Percentiles rank a stretch among this genome's conserved stretches.
These are phyloP conservation scores for Aspergillus hancockii DNA, from an alignment of 495 filamentous ascomycete species.

Conservation along the genomic window DNA sequence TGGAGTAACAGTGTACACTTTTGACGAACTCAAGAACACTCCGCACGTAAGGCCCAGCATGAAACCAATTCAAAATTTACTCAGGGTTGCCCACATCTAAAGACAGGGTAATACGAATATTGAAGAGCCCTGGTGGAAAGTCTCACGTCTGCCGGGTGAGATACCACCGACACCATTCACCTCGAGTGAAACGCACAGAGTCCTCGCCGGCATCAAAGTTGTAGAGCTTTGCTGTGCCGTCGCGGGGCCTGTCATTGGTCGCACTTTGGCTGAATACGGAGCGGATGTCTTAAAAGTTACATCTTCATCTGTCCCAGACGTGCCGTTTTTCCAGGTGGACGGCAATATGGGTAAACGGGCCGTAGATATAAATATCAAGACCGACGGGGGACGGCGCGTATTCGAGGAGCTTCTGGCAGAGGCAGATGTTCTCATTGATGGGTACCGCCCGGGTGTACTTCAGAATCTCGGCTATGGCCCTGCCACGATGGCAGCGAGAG, in stretches of 20 bases:
- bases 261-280: constrained; percentile 58
- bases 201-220: constrained; percentile 27
- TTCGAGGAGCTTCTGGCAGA: not conserved
- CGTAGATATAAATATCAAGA: constrained; percentile 44
- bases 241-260: constrained; percentile 51
- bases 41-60: no score
- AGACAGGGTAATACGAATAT: no score
- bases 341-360: constrained; percentile 58
- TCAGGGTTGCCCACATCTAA: no score
- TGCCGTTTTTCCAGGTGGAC: constrained; percentile 67
- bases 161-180: no score
- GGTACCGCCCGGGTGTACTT: constrained; percentile 54
- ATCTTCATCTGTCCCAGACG: constrained; percentile 54
- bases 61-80: no score
- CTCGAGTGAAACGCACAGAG: no score
- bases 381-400: not conserved
- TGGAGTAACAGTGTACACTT: no score
- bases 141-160: no score
- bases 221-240: constrained; percentile 56
- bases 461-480: constrained; percentile 52
- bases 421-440: constrained; percentile 54
- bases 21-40: no score
- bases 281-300: constrained; percentile 59
- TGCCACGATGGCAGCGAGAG: constrained; percentile 44
- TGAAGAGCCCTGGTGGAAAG: no score